Evolutionary conservation across 2,329 filamentous ascomycete genomes (phyloP).

Genomic region (Raffaelea ambrosiae): DNA sequence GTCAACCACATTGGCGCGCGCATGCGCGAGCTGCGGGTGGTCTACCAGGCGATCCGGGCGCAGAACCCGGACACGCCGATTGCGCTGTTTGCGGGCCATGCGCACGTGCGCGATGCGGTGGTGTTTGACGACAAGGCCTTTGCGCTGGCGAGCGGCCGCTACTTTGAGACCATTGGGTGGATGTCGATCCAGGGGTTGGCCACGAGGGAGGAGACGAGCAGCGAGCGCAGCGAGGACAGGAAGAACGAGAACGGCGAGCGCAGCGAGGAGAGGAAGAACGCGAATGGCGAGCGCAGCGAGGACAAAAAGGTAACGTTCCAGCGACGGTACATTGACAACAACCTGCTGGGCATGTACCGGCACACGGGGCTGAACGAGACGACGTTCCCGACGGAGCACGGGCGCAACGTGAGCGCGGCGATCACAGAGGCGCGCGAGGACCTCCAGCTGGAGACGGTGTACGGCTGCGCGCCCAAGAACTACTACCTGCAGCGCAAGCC

Average conservation of each 20-base stretch:
- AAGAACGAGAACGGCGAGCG: not conserved
- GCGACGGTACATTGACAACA: conserved; percentile 88
- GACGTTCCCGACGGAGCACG: conserved; percentile 68
- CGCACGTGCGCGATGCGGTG: conserved; percentile 77
- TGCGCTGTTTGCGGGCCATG: conserved; percentile 85
- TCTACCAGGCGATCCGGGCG: conserved; percentile 71
- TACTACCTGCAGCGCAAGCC: conserved; percentile 75
- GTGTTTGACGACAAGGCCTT: conserved; percentile 71
- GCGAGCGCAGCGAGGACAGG: not conserved
- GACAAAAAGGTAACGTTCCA: conserved; percentile 43
- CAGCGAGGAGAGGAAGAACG: not conserved
- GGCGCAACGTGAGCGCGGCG: conserved; percentile 59
- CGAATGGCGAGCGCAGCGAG: not conserved
- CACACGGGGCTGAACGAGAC: conserved; percentile 66
- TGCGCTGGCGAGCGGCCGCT: conserved; percentile 78
- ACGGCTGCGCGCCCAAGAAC: conserved; percentile 75
- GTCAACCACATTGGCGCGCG: conserved; percentile 77
- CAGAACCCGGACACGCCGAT: conserved; percentile 76
- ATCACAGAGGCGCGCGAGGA: conserved; percentile 63
- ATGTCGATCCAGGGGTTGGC: conserved; percentile 66
- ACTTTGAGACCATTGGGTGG: conserved; percentile 93
- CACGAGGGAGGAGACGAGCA: not conserved
- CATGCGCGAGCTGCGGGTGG: conserved; percentile 67
- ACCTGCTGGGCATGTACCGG: conserved; percentile 73
- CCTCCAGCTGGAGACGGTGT: conserved; percentile 62